These are phyloP conservation scores for Tagetes erecta DNA, from an alignment of 129 eudicot genomes.

Conservation along the genomic window DNA sequence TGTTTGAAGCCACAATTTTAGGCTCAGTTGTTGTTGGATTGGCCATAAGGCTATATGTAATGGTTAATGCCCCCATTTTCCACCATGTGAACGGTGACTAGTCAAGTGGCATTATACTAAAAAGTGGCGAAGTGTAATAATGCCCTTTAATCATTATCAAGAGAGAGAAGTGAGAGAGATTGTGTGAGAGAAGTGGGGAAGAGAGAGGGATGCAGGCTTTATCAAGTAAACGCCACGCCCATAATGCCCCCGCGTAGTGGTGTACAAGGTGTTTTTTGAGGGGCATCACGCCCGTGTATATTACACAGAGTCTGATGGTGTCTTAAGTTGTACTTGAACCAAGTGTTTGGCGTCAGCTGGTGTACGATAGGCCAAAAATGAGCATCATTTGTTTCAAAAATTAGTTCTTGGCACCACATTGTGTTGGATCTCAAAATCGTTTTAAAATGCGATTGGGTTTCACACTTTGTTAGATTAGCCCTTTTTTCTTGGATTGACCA, in stretches of 20 bases:
- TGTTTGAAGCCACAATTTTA: background rate
- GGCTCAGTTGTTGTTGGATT: background rate
- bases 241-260: no score
- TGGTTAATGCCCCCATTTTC: no score
- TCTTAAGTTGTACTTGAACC: background rate
- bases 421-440: background rate
- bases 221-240: no score
- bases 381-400: background rate
- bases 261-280: no score
- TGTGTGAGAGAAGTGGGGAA: no score
- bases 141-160: no score
- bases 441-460: background rate
- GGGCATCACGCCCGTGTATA: no score
- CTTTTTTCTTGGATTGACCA: background rate
- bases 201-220: no score
- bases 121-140: no score
- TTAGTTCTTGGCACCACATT: background rate
- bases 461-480: background rate
- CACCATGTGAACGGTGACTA: no score
- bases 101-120: no score
- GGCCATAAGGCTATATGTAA: background rate
- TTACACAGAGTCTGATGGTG: background rate
- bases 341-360: background rate
- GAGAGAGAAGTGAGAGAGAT: no score
- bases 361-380: background rate